These are phyloP conservation scores for Podila horticola DNA, from an alignment of 192 early-diverging fungal species.

Conservation along the genomic window DNA sequence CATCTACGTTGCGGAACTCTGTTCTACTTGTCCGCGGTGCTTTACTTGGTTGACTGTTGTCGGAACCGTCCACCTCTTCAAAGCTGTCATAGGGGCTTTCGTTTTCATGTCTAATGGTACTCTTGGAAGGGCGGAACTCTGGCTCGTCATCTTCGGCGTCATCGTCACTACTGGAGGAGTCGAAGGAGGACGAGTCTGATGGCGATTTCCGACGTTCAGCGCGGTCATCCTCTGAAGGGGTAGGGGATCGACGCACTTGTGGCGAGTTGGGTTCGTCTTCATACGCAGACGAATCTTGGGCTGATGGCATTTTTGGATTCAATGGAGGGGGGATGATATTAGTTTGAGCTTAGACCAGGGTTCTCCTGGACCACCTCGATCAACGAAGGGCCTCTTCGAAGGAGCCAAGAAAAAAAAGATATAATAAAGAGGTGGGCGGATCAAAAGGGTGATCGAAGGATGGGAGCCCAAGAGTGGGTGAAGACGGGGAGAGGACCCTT, in stretches of 20 bases:
- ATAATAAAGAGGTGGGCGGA: no score
- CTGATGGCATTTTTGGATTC: not conserved
- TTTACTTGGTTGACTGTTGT: constrained; percentile 43
- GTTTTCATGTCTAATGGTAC: constrained; percentile 19
- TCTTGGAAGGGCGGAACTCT: constrained; percentile 10
- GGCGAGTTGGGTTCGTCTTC: constrained; percentile 40
- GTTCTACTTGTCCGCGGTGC: constrained; percentile 54
- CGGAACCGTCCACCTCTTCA: constrained; percentile 51
- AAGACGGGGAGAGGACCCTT: no score
- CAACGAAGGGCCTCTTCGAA: no score
- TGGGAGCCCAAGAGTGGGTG: no score
- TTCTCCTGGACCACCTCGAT: no score
- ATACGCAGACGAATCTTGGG: constrained; percentile 49
- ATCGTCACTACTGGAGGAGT: constrained; percentile 33
- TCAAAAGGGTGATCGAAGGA: no score
- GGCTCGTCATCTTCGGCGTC: constrained; percentile 44
- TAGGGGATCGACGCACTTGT: constrained; percentile 13
- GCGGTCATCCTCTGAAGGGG: constrained; percentile 9
- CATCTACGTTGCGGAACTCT: constrained; percentile 56
- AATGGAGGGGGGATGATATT: no score
- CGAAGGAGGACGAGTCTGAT: constrained; percentile 43
- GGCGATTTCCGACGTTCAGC: constrained; percentile 11
- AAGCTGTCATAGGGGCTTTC: constrained; percentile 54
- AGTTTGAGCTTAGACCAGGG: no score
- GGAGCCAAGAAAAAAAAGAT: no score